Evolutionary conservation across 192 early-diverging fungal species (phyloP).

Genomic region (Geosiphon pyriformis): DNA sequence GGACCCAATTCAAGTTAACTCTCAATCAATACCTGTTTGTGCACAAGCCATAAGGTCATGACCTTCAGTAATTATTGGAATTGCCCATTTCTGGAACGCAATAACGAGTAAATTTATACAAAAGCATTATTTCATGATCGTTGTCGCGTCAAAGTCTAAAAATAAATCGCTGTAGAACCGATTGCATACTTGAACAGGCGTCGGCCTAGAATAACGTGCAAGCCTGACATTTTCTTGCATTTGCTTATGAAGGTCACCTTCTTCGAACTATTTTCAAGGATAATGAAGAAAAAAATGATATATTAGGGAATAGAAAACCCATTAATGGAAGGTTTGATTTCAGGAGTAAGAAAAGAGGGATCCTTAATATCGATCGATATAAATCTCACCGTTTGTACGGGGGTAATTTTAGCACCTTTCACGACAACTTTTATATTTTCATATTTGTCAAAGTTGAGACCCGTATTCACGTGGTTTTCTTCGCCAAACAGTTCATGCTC

Average conservation of each 20-base stretch:
- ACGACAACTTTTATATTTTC: conserved; percentile 63
- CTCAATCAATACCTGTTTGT: conserved; percentile 54
- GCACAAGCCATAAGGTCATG: conserved; percentile 85
- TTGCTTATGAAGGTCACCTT: conserved; percentile 56
- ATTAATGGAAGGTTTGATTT: too few relatives aligned
- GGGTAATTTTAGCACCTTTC: conserved; percentile 42
- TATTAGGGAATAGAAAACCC: too few relatives aligned
- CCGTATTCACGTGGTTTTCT: conserved; percentile 55
- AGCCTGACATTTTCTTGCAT: conserved; percentile 61
- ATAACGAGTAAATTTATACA: neutral
- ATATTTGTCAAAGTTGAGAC: conserved; percentile 78
- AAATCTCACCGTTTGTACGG: neutral
- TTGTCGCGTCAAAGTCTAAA: too few relatives aligned
- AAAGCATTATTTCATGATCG: too few relatives aligned
- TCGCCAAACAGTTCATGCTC: conserved; percentile 59
- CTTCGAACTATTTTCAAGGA: conserved; percentile 60
- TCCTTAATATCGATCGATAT: too few relatives aligned
- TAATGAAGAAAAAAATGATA: too few relatives aligned
- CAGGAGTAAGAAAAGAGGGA: too few relatives aligned
- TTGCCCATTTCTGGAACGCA: conserved; percentile 44
- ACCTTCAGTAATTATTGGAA: conserved; percentile 52
- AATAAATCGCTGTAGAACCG: too few relatives aligned
- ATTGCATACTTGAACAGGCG: conserved; percentile 70
- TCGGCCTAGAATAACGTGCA: conserved; percentile 61
- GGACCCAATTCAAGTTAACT: neutral